Base-by-base conservation (phyloP, 768 basidiomycete species). In the Leccinum rimulosum region DNA sequence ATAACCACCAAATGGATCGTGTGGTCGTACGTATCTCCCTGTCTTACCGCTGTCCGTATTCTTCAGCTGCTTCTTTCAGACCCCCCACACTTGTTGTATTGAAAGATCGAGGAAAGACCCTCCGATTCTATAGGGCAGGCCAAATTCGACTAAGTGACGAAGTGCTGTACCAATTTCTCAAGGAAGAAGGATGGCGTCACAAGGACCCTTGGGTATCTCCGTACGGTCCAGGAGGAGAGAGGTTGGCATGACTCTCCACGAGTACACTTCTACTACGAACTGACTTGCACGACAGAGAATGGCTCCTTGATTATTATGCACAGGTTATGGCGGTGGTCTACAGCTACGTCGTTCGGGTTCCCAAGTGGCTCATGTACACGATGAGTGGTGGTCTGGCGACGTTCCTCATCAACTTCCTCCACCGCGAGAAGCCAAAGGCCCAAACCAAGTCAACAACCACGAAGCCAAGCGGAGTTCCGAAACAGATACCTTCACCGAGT, bases 1-100 rank as follows among this genome's bases (percentile, higher is more conserved):
- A 73, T 94, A 57, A 95, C 93, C 57, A 93, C 92, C 2, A 89
- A 88, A 68, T 96, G 94, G 94, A 77, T 71, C 36, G 72, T 95
- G 51, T 95, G 92, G 91, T 82, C 83, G 94, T 94, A 70, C 59
- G 85, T 81, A 28, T 64, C 36, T 15, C 6, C 12, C 4, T 53
- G 17, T 40, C 43, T 62, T 54, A 0, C 58, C 52, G 10, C 14
- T 50, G 33, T 54, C 27, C 48, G 10, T 15, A 22, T 58, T 5
- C 12, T 57, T 58, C 30, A 61, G 36, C 15, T 6, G 19, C 51
- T 56, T 48, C 55, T 43, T 15, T 25, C 61, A 95, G 93, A 65
- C 91, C 89, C 3, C 94, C 94, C 0, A 82, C 82, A 59, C 72
- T 95, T 28, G 84, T 95, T 30, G 74, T 95, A 19, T 63, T 86